A percentile compares a stretch with the other conserved stretches of the same genome.
phyloP scores from a whole-genome alignment of 176 grass and related monocot species.

The Phoenix dactylifera region DNA sequence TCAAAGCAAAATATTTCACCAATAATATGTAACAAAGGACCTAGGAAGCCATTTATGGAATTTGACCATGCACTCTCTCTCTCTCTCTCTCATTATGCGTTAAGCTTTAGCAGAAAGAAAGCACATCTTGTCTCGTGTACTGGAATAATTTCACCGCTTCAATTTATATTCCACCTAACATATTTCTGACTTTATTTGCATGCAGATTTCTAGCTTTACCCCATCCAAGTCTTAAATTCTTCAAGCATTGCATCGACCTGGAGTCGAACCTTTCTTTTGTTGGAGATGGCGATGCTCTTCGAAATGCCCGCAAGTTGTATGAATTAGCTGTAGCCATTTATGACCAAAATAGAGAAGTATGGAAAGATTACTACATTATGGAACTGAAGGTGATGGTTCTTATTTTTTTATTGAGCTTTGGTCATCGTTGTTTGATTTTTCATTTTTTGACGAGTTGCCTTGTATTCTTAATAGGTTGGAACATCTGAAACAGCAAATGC shows the following conservation, averaged over 20 bases:
- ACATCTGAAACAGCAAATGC: constrained; percentile 50
- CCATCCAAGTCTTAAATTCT: constrained; percentile 50
- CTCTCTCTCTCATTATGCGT: too few species aligned
- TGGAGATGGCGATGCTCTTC: constrained; percentile 22
- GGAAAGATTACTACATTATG: constrained; percentile 59
- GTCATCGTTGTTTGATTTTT: neutral
- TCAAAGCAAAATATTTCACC: too few species aligned
- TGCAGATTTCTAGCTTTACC: constrained; percentile 39
- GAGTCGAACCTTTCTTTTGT: constrained; percentile 43
- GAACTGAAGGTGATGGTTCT: constrained; percentile 36
- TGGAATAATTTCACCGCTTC: too few species aligned
- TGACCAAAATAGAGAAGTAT: constrained; percentile 43
- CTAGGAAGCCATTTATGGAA: too few species aligned
- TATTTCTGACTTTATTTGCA: too few species aligned
- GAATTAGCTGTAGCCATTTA: constrained; percentile 37
- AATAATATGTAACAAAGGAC: too few species aligned
- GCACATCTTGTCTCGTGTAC: too few species aligned
- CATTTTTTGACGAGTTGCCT: neutral
- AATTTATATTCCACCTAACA: too few species aligned
- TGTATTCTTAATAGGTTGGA: constrained; percentile 25
- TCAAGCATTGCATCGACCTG: constrained; percentile 52
- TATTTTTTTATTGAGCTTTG: neutral
- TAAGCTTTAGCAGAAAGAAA: too few species aligned
- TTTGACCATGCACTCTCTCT: too few species aligned
- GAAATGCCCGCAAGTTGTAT: constrained; percentile 40